Percentiles rank a stretch among this genome's conserved stretches.
Evolutionary conservation across 768 basidiomycete genomes (phyloP).

Genomic region (Phanerodontia chrysosporium): DNA sequence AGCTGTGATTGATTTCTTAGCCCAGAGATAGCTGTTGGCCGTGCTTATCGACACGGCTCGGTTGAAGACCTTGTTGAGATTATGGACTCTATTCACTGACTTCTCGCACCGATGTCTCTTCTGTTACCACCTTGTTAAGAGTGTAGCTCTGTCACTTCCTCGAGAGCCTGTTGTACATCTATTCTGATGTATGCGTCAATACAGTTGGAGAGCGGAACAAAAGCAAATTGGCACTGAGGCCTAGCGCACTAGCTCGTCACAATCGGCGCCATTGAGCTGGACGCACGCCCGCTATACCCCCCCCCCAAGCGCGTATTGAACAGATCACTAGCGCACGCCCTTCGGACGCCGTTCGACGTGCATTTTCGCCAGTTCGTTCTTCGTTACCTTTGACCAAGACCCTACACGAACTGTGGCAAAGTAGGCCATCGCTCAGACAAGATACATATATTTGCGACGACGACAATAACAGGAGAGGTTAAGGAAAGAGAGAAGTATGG

Average conservation of each 20-base stretch:
- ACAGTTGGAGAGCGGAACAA: conserved; percentile 4
- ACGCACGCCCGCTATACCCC: no score
- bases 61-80: background rate
- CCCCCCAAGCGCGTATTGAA: no score
- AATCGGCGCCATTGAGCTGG: no score
- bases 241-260: background rate
- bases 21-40: background rate
- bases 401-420: no score
- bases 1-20: background rate
- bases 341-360: no score
- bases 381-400: no score
- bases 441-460: background rate
- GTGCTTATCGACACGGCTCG: background rate
- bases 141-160: background rate
- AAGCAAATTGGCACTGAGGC: background rate
- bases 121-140: background rate
- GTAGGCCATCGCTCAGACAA: no score
- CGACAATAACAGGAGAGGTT: background rate
- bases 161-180: conserved; percentile 1
- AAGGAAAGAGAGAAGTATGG: background rate
- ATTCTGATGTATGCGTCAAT: background rate
- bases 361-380: no score
- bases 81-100: conserved; percentile 4
- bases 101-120: no score
- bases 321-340: no score